Evolutionary conservation across 352 stramenopile species (phyloP).

Genomic region (Plasmopara muralis): DNA sequence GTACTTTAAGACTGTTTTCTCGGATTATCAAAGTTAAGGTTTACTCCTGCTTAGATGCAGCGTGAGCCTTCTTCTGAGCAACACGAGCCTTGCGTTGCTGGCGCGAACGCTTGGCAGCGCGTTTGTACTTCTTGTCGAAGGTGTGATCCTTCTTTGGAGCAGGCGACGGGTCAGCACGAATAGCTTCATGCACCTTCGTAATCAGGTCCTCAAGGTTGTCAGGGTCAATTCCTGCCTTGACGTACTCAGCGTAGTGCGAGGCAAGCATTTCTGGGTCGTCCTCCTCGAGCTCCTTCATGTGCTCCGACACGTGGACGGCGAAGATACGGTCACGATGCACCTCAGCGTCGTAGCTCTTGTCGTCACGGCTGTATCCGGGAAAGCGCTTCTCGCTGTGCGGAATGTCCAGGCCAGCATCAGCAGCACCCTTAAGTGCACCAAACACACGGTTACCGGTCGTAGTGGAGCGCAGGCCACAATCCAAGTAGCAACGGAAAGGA

Average conservation of each 20-base stretch:
- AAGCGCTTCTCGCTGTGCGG: slow-evolving; percentile 99
- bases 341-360: slow-evolving; percentile 98
- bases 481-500: slow-evolving; percentile 96
- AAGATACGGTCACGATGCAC: slow-evolving; percentile 98
- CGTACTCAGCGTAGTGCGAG: slow-evolving; percentile 95
- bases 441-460: slow-evolving; percentile 98
- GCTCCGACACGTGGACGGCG: slow-evolving; percentile 95
- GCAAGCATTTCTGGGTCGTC: slow-evolving; percentile 98
- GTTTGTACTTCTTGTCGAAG: slow-evolving; percentile 94
- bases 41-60: slow-evolving; percentile 46
- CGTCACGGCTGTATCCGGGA: slow-evolving; percentile 97
- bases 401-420: slow-evolving; percentile 98
- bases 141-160: slow-evolving; percentile 89
- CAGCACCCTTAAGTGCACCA: slow-evolving; percentile 97
- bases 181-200: slow-evolving; percentile 94
- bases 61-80: slow-evolving; percentile 95
- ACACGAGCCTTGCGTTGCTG: slow-evolving; percentile 94
- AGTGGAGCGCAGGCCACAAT: slow-evolving; percentile 96
- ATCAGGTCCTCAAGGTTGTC: slow-evolving; percentile 92
- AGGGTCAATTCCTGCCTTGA: slow-evolving; percentile 87
- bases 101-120: slow-evolving; percentile 88
- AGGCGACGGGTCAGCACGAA: slow-evolving; percentile 94
- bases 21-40: slow-evolving; percentile 1
- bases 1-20: background rate
- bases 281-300: slow-evolving; percentile 99